A percentile compares a stretch with the other conserved stretches of the same genome.
These are phyloP conservation scores for Gymnopus androsaceus DNA, from an alignment of 1,284 basidiomycete species.

Conservation along the genomic window DNA sequence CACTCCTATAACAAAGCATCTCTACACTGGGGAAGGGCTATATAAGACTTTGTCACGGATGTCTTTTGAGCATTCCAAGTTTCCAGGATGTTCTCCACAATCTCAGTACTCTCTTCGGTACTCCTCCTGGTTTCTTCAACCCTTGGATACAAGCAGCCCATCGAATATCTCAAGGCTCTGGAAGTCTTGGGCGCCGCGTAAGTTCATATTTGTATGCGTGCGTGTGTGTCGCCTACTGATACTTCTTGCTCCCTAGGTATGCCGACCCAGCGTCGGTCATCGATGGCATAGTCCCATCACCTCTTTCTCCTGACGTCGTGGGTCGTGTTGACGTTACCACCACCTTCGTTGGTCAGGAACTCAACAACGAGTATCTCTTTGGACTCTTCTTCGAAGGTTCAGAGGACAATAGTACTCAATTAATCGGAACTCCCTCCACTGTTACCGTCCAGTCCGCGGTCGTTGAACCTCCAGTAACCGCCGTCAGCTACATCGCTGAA, in stretches of 20 bases:
- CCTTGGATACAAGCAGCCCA: neutral
- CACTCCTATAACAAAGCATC: no score
- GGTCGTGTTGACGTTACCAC: conserved; percentile 5
- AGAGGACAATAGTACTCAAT: neutral
- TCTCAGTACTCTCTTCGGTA: neutral
- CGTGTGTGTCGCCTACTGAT: neutral
- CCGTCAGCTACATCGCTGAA: conserved; percentile 1
- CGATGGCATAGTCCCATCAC: neutral
- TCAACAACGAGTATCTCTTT: conserved; percentile 12
- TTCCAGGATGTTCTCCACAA: neutral
- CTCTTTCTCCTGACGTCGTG: conserved; percentile 1
- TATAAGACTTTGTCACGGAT: neutral
- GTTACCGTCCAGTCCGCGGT: neutral
- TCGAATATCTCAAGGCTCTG: neutral
- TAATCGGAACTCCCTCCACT: conserved; percentile 5
- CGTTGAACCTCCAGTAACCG: neutral
- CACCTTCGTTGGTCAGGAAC: conserved; percentile 8
- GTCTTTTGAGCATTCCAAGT: neutral
- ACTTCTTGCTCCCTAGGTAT: neutral
- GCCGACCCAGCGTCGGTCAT: neutral
- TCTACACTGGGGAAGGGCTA: no score
- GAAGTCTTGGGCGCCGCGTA: neutral
- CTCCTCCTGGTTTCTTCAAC: neutral
- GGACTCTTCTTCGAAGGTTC: conserved; percentile 3
- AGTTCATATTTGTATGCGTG: neutral